A percentile compares a stretch with the other conserved stretches of the same genome.
These are phyloP conservation scores for Crithidia bombi DNA, from an alignment of 208 protist genomes.

Conservation along the genomic window DNA sequence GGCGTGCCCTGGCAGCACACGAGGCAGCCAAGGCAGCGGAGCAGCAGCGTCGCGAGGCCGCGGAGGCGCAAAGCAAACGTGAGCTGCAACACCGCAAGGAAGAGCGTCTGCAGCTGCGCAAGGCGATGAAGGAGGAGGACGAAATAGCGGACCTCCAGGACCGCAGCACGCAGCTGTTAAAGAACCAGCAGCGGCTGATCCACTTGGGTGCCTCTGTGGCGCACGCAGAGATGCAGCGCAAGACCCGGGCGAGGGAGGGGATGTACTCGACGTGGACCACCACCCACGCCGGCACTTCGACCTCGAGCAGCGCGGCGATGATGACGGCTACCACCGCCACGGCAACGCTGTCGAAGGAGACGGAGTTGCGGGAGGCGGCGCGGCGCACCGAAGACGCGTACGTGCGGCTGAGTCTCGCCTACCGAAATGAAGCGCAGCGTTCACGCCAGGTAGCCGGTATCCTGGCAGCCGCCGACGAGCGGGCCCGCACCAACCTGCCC, in stretches of 20 bases:
- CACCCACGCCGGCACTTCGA: not conserved
- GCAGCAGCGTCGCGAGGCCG: slow-evolving; percentile 20
- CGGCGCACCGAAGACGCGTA: slow-evolving; percentile 27
- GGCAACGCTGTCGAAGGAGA: slow-evolving; percentile 16
- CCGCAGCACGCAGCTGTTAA: slow-evolving; percentile 25
- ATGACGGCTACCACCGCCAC: not conserved
- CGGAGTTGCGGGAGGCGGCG: slow-evolving; percentile 21
- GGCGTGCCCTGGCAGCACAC: slow-evolving; percentile 22
- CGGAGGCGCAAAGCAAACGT: slow-evolving; percentile 17
- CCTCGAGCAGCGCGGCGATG: not conserved
- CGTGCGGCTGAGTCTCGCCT: slow-evolving; percentile 32
- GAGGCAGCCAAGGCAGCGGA: slow-evolving; percentile 31
- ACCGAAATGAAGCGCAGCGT: slow-evolving; percentile 28
- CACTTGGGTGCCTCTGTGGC: slow-evolving; percentile 11
- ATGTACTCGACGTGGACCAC: slow-evolving; percentile 12
- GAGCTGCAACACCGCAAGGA: slow-evolving; percentile 16
- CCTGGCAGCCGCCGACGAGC: not conserved
- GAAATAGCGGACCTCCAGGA: slow-evolving; percentile 23
- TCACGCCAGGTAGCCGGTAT: slow-evolving; percentile 25
- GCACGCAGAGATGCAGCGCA: slow-evolving; percentile 15
- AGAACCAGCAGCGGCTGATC: slow-evolving; percentile 30
- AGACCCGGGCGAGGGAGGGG: slow-evolving; percentile 13
- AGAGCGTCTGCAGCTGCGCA: slow-evolving; percentile 28
- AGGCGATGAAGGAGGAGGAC: slow-evolving; percentile 8
- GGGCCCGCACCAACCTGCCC: no score